Conservation (phyloP, 306 rosid species). For the Urtica urens region DNA sequence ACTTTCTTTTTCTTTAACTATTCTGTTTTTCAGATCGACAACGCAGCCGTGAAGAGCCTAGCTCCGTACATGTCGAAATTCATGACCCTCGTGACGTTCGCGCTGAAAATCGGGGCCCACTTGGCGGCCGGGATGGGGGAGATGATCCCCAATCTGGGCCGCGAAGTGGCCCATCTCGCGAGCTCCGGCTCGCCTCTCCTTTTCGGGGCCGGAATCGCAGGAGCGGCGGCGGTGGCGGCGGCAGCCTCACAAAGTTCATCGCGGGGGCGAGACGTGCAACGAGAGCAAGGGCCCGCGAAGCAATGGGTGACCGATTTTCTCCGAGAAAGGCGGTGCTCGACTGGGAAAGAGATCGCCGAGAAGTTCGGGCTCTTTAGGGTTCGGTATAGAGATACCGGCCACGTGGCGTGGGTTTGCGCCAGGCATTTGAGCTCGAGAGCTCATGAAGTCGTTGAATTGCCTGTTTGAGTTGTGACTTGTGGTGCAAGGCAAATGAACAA, state of each 20-base stretch:
- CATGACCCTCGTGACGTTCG: slow-evolving; percentile 74
- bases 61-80: slow-evolving; percentile 89
- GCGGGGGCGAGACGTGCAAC: slow-evolving; percentile 52
- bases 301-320: slow-evolving; percentile 93
- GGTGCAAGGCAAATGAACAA: too few species aligned
- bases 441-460: slow-evolving; percentile 76
- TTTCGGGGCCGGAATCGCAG: slow-evolving; percentile 49
- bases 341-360: slow-evolving; percentile 86
- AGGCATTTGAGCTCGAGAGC: slow-evolving; percentile 76
- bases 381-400: slow-evolving; percentile 73
- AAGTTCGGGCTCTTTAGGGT: slow-evolving; percentile 90
- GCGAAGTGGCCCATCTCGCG: slow-evolving; percentile 75
- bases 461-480: slow-evolving; percentile 51
- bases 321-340: slow-evolving; percentile 66
- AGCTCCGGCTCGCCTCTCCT: slow-evolving; percentile 48
- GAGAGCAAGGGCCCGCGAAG: slow-evolving; percentile 67
- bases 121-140: slow-evolving; percentile 85
- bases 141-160: slow-evolving; percentile 89
- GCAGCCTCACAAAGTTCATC: slow-evolving; percentile 36
- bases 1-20: too few species aligned
- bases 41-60: slow-evolving; percentile 51
- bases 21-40: too few species aligned
- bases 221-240: slow-evolving; percentile 54
- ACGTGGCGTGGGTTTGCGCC: slow-evolving; percentile 83
- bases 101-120: slow-evolving; percentile 96